A percentile compares a stretch with the other conserved stretches of the same genome.
phyloP scores from a whole-genome alignment of 83 land plant species.

The Thuja plicata region DNA sequence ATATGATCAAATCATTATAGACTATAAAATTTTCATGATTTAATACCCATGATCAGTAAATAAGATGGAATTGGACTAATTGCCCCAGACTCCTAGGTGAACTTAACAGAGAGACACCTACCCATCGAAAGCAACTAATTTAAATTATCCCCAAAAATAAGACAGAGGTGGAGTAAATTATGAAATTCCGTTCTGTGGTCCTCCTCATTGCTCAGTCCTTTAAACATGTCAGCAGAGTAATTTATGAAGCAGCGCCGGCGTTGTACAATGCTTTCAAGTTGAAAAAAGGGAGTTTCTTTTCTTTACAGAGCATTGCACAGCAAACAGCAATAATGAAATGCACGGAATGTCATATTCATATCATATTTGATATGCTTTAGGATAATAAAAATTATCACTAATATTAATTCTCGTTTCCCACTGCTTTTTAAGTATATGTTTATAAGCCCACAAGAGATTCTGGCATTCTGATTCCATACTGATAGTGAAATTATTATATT shows the following conservation, averaged over 20 bases:
- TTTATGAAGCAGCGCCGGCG: constrained; percentile 5
- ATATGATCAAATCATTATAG: too few species aligned
- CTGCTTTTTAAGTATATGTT: not conserved
- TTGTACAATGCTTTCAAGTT: not conserved
- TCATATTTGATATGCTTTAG: not conserved
- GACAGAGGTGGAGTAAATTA: too few species aligned
- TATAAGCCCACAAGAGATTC: not conserved
- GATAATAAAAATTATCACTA: not conserved
- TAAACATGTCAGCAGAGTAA: not conserved
- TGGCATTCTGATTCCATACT: not conserved
- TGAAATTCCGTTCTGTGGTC: not conserved
- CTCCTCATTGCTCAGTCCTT: not conserved
- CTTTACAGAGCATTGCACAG: not conserved
- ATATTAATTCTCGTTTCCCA: not conserved
- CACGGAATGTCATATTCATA: not conserved
- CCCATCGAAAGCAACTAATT: too few species aligned
- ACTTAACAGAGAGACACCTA: too few species aligned
- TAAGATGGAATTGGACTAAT: too few species aligned
- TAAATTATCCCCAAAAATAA: too few species aligned
- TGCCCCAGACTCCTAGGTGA: too few species aligned
- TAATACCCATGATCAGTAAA: too few species aligned
- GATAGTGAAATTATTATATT: not conserved
- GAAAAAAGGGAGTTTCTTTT: not conserved
- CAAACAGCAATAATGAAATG: not conserved
- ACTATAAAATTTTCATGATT: too few species aligned